Evolutionary conservation across 208 protist genomes (phyloP).

Genomic region (Strigomonas culicis): DNA sequence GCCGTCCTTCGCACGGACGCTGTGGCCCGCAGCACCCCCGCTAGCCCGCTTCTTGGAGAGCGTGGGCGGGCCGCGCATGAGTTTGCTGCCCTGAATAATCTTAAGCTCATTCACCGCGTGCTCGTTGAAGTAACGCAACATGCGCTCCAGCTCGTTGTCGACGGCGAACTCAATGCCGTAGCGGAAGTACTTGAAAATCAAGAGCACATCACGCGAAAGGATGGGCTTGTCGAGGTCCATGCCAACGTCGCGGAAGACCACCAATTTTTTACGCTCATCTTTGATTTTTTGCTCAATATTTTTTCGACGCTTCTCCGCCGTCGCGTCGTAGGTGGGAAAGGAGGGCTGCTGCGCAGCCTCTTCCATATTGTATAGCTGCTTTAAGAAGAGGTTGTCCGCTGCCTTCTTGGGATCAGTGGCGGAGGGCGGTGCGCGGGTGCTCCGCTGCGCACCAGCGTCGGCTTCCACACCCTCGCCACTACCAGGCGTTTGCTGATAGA

Average conservation of each 20-base stretch:
- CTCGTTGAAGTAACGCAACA: slow-evolving; percentile 90
- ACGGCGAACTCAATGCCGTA: slow-evolving; percentile 85
- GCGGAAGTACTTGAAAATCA: slow-evolving; percentile 85
- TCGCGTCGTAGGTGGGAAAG: slow-evolving; percentile 50
- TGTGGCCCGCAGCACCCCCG: not conserved
- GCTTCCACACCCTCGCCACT: not conserved
- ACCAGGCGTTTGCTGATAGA: slow-evolving; percentile 23
- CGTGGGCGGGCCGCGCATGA: slow-evolving; percentile 76
- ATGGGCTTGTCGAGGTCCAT: slow-evolving; percentile 90
- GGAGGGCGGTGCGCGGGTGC: not conserved
- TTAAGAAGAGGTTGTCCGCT: slow-evolving; percentile 43
- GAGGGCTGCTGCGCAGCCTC: slow-evolving; percentile 30
- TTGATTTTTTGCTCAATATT: slow-evolving; percentile 62
- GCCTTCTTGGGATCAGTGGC: not conserved
- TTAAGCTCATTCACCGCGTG: slow-evolving; percentile 86
- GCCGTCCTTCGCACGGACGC: not conserved
- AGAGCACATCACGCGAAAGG: slow-evolving; percentile 82
- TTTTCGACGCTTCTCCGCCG: slow-evolving; percentile 29
- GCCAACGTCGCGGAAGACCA: slow-evolving; percentile 84
- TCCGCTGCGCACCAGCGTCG: not conserved
- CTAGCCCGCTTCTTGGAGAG: slow-evolving; percentile 42
- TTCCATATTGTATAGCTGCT: slow-evolving; percentile 61
- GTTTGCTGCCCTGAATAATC: slow-evolving; percentile 85
- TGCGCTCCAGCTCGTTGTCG: slow-evolving; percentile 86
- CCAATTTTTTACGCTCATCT: slow-evolving; percentile 62